Percentiles rank a stretch among this genome's conserved stretches.
Evolutionary conservation across 192 early-diverging fungal genomes (phyloP).

Genomic region (Coemansia sp.): DNA sequence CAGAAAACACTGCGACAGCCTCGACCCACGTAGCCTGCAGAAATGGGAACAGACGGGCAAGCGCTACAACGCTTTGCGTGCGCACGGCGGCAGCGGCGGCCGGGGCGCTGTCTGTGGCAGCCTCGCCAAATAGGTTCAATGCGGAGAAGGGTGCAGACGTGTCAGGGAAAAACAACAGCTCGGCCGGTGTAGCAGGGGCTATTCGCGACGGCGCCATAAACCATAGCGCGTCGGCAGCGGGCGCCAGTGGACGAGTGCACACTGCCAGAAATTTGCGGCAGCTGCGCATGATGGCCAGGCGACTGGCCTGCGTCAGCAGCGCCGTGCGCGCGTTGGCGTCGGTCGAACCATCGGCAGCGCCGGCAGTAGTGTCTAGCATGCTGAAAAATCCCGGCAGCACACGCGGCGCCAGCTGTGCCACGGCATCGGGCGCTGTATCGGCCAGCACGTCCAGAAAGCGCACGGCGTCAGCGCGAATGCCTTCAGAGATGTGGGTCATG

Average conservation of each 20-base stretch:
- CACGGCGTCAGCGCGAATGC: constrained; percentile 76
- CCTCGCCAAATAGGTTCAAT: constrained; percentile 35
- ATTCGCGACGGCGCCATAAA: constrained; percentile 19
- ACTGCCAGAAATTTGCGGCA: constrained; percentile 39
- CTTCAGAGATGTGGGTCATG: constrained; percentile 86
- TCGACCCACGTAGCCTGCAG: constrained; percentile 78
- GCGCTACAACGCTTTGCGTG: constrained; percentile 28
- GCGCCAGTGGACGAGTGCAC: constrained; percentile 11
- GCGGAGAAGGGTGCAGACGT: constrained; percentile 21
- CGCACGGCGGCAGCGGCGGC: constrained; percentile 14
- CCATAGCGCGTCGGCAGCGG: constrained; percentile 18
- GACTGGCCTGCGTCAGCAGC: constrained; percentile 26
- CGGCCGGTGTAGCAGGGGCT: neutral
- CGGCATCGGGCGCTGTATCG: constrained; percentile 57
- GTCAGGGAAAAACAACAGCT: constrained; percentile 27
- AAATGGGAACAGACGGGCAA: constrained; percentile 58
- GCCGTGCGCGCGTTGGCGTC: constrained; percentile 29
- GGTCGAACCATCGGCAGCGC: constrained; percentile 2
- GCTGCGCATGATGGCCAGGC: constrained; percentile 41
- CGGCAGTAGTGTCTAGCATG: constrained; percentile 27
- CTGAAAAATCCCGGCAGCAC: constrained; percentile 47
- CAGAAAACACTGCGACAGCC: constrained; percentile 65
- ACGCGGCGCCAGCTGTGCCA: constrained; percentile 63
- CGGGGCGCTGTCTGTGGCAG: neutral
- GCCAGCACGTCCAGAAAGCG: constrained; percentile 73